Evolutionary conservation across 331 rosid genomes (phyloP).

Genomic region (Dryas integrifolia): DNA sequence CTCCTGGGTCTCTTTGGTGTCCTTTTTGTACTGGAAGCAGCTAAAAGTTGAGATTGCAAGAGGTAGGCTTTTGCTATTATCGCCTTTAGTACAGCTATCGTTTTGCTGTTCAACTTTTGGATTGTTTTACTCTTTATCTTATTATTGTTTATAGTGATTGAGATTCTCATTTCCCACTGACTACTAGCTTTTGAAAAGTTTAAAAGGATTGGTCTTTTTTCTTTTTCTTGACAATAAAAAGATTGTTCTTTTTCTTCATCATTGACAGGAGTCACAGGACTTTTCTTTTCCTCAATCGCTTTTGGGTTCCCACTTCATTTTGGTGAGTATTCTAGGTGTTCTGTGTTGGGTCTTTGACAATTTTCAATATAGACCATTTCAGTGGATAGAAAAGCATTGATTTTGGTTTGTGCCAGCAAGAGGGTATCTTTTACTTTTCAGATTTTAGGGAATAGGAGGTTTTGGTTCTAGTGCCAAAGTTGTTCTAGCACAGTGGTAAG

Average conservation of each 20-base stretch:
- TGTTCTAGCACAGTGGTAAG: not conserved
- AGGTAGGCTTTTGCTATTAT: not conserved
- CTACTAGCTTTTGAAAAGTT: not conserved
- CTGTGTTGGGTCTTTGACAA: conserved; percentile 10
- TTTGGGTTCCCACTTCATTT: conserved; percentile 7
- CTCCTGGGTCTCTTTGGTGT: not conserved
- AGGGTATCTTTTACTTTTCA: conserved; percentile 7
- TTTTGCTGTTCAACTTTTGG: conserved; percentile 1
- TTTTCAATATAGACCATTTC: not conserved
- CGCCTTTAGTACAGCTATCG: not conserved
- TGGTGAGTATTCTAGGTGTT: not conserved
- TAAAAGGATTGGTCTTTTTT: not conserved
- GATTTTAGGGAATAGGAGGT: conserved; percentile 6
- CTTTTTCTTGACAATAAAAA: not conserved
- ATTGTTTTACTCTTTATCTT: not conserved
- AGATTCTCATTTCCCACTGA: conserved; percentile 2
- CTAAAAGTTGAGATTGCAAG: conserved; percentile 1
- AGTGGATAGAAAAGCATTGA: conserved; percentile 9
- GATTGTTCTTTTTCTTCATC: not conserved
- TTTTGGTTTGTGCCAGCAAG: conserved; percentile 10
- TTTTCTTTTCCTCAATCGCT: not conserved
- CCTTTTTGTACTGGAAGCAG: not conserved
- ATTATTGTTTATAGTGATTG: not conserved
- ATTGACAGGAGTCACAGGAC: conserved; percentile 20
- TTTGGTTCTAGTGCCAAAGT: not conserved